Percentiles rank a stretch among this genome's conserved stretches.
phyloP scores from a whole-genome alignment of 1,284 basidiomycete species.

The Ceratobasidium sp. region DNA sequence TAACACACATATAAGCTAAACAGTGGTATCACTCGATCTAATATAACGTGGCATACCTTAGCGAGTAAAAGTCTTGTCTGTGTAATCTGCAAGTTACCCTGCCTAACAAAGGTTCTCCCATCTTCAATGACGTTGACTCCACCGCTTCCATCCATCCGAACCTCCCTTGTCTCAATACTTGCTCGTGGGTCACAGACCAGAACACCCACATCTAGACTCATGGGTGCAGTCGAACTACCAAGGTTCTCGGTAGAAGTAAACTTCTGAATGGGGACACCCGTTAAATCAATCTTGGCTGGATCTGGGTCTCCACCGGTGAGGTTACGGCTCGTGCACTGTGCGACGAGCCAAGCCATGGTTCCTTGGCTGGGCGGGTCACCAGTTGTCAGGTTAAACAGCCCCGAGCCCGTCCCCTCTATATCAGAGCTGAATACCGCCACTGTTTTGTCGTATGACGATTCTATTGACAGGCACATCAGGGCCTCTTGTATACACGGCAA shows the following conservation, averaged over 20 bases:
- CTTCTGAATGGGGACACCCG: conserved; percentile 26
- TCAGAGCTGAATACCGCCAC: conserved; percentile 25
- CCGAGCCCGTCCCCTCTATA: background rate
- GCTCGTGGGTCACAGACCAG: conserved; percentile 34
- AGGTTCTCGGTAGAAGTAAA: background rate
- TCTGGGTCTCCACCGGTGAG: background rate
- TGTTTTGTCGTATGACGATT: background rate
- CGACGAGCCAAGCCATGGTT: conserved; percentile 33
- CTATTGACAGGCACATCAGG: background rate
- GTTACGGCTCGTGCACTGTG: conserved; percentile 8
- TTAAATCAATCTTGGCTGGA: conserved; percentile 8
- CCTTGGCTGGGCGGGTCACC: conserved; percentile 16
- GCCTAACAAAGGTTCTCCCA: background rate
- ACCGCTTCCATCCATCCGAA: conserved; percentile 31
- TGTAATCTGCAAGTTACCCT: conserved; percentile 23
- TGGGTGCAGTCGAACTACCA: background rate
- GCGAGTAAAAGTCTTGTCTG: conserved; percentile 22
- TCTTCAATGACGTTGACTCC: conserved; percentile 30
- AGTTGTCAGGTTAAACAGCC: conserved; percentile 30
- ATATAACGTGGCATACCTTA: conserved; percentile 3
- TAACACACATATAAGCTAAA: too few relatives aligned
- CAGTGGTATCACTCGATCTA: too few relatives aligned
- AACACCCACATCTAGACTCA: background rate
- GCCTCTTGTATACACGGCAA: background rate
- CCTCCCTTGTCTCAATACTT: conserved; percentile 32